Base-by-base conservation (phyloP, 257 asterid genomes). In the Catharanthus roseus region DNA sequence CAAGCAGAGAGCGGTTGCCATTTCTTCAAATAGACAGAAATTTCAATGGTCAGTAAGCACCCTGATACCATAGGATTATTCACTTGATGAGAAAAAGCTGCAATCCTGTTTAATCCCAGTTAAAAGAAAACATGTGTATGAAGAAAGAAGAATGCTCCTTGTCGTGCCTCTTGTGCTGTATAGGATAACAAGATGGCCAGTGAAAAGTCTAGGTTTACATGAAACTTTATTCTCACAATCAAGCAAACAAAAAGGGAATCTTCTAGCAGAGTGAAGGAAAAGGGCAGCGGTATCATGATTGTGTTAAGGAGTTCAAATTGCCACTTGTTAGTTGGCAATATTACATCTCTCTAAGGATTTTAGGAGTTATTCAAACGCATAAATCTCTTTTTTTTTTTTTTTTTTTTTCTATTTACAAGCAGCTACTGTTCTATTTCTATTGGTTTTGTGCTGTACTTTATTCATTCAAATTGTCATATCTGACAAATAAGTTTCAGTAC, bases 1-100 rank as follows among this genome's bases (percentile, higher is more conserved):
- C 99, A n/a, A 83, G 85, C 67, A 95, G 84, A 85, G 95, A 86
- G 79, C 87, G 97, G 69, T 92, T 74, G 62, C 90, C 84, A 73
- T 85, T 85, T 84, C 95, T 87, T 83, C 72, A 86, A 76, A 83
- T 78, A 85, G 80, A 87, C 28, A 34, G 28, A 62, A 62, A 62
- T 26, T 62, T 79, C 86, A 86, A 88, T 79, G 78, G 72, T 79
- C 83, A 93, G 95, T 86, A 75, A 71, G 74, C 74, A 64, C 77
- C 86, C 87, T 79, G 87, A 83, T 78, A 70, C 80, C 77, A 66
- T 74, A 73, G 69, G 71, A 81, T 56, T 69, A 62, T 77, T 77
- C 77, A 81, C 79, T 69, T 65, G 81, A 81, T 82, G 80, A 75
- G 12, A 31, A 16, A n/a, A 58, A 58, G 42, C 23, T 19, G 16